phyloP scores from a whole-genome alignment of 805 yeast species.

The Candida easanensis region DNA sequence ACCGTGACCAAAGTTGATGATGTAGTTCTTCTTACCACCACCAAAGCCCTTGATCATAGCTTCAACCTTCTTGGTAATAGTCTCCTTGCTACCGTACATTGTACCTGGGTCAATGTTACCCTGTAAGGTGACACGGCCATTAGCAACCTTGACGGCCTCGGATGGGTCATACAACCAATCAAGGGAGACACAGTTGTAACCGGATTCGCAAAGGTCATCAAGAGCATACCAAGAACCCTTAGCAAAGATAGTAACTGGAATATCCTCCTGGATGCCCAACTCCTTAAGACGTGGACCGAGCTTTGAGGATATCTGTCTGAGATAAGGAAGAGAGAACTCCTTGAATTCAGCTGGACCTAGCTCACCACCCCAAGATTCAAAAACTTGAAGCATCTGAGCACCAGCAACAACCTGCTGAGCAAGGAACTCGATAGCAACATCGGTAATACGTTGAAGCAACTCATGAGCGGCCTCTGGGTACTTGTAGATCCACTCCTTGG shows the following conservation, averaged over 20 bases:
- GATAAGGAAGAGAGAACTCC: conserved; percentile 86
- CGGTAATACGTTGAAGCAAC: conserved; percentile 75
- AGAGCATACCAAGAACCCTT: conserved; percentile 98
- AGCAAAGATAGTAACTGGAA: conserved; percentile 89
- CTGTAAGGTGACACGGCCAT: conserved; percentile 80
- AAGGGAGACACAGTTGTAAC: conserved; percentile 84
- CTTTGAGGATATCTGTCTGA: conserved; percentile 67
- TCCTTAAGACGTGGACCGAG: conserved; percentile 70
- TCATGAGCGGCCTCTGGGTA: conserved; percentile 69
- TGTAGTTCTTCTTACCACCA: conserved; percentile 90
- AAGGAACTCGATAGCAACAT: conserved; percentile 86
- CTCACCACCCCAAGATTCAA: conserved; percentile 98
- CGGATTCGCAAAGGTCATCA: conserved; percentile 75
- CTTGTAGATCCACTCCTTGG: conserved; percentile 87
- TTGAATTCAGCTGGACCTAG: conserved; percentile 85
- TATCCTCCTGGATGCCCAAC: conserved; percentile 63
- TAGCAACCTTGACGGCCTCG: conserved; percentile 73
- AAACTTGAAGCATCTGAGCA: conserved; percentile 95
- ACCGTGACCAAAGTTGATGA: conserved; percentile 96
- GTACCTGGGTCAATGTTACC: conserved; percentile 96
- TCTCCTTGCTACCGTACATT: conserved; percentile 85
- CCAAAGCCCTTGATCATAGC: conserved; percentile 88
- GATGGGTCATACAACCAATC: conserved; percentile 90
- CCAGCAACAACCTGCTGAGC: conserved; percentile 96
- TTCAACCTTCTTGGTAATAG: conserved; percentile 76